Evolutionary conservation across 2,329 filamentous ascomycete genomes (phyloP).

Genomic region (Penicillium sumatraense): DNA sequence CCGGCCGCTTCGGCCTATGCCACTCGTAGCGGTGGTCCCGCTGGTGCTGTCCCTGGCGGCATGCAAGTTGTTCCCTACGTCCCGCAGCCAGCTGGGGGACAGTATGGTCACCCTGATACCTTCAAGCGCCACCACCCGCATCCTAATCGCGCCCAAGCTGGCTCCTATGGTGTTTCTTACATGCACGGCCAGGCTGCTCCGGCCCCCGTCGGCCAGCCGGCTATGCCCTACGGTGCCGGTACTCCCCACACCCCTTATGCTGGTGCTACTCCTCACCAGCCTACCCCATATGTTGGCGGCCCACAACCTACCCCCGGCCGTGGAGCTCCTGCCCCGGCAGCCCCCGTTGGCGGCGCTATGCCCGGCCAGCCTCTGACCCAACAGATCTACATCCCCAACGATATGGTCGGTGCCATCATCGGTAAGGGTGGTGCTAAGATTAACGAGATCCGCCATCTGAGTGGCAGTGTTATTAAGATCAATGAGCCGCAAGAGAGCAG

Average conservation of each 20-base stretch:
- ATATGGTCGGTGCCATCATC: conserved; percentile 99
- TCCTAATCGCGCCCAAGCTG: conserved; percentile 74
- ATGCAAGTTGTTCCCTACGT: conserved; percentile 99
- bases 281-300: conserved; percentile 65
- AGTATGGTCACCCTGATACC: conserved; percentile 88
- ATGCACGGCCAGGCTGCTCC: conserved; percentile 68
- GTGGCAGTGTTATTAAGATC: conserved; percentile 98
- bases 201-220: conserved; percentile 61
- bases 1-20: conserved; percentile 97
- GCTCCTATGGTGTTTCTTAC: conserved; percentile 72
- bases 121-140: conserved; percentile 76
- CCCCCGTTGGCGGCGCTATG: conserved; percentile 73
- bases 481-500: conserved; percentile 99
- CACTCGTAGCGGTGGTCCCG: conserved; percentile 88
- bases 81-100: conserved; percentile 88
- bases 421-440: conserved; percentile 99
- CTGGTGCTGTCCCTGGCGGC: conserved; percentile 90
- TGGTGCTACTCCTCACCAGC: conserved; percentile 78
- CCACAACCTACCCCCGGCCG: conserved; percentile 65
- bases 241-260: conserved; percentile 74
- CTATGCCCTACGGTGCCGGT: conserved; percentile 79
- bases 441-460: conserved; percentile 97
- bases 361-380: conserved; percentile 88
- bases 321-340: conserved; percentile 67
- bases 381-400: conserved; percentile 98